Evolutionary conservation across 2,329 filamentous ascomycete species (phyloP).

Genomic region (Colletotrichum sp.): DNA sequence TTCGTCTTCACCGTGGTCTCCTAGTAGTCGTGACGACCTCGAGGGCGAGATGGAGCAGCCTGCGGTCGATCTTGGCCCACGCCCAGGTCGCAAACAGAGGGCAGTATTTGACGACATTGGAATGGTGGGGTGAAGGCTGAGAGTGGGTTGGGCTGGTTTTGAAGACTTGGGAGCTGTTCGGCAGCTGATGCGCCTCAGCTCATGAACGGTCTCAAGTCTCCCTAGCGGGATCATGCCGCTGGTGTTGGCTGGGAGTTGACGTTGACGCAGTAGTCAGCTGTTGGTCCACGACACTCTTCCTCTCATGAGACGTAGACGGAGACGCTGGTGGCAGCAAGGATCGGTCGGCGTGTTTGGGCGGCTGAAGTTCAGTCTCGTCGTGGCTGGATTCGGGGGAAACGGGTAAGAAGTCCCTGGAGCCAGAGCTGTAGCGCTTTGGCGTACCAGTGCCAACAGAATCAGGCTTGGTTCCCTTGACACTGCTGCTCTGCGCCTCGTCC

Average conservation of each 20-base stretch:
- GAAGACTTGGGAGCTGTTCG: background rate
- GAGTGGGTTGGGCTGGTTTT: background rate
- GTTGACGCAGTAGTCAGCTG: background rate
- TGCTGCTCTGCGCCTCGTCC: background rate
- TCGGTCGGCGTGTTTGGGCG: background rate
- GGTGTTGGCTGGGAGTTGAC: background rate
- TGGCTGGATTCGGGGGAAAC: background rate
- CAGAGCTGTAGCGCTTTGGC: background rate
- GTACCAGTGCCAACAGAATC: too few species aligned
- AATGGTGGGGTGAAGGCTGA: background rate
- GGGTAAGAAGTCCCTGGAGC: background rate
- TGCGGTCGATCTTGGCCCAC: background rate
- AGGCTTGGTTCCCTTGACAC: background rate
- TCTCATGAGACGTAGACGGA: background rate
- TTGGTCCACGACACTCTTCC: background rate
- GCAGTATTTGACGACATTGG: background rate
- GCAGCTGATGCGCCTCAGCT: background rate
- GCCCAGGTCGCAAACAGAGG: background rate
- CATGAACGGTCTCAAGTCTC: background rate
- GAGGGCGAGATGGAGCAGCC: background rate
- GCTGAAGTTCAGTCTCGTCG: background rate
- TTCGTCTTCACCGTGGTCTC: background rate
- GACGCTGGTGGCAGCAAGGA: background rate
- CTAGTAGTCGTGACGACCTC: background rate
- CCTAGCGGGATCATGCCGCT: background rate